Evolutionary conservation across 495 filamentous ascomycete genomes (phyloP).

Genomic region (Cudoniella acicularis): DNA sequence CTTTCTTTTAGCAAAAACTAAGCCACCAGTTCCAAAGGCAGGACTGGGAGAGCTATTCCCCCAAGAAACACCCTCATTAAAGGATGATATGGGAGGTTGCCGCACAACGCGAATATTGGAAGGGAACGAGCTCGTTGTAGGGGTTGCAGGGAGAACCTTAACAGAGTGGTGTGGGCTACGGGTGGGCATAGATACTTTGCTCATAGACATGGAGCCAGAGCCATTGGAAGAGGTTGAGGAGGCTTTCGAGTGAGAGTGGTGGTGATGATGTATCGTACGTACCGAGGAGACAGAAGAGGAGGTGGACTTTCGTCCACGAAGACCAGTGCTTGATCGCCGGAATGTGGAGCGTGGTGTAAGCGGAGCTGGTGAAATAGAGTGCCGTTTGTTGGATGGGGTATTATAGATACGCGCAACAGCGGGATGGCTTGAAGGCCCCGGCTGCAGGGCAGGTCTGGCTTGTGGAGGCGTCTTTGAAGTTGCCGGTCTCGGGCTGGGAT

Average conservation of each 20-base stretch:
- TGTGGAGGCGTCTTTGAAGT: slow-evolving; percentile 47
- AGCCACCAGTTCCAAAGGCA: slow-evolving; percentile 43
- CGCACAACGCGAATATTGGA: slow-evolving; percentile 84
- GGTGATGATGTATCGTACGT: slow-evolving; percentile 88
- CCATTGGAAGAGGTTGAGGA: slow-evolving; percentile 87
- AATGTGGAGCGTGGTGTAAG: slow-evolving; percentile 72
- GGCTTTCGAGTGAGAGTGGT: slow-evolving; percentile 89
- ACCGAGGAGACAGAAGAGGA: slow-evolving; percentile 94
- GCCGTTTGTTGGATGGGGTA: slow-evolving; percentile 54
- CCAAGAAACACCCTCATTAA: slow-evolving; percentile 47
- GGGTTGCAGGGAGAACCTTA: slow-evolving; percentile 92
- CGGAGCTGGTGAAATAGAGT: slow-evolving; percentile 85
- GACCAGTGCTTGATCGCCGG: slow-evolving; percentile 55
- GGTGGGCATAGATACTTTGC: slow-evolving; percentile 57
- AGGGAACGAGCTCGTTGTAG: slow-evolving; percentile 73
- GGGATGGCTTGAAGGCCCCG: slow-evolving; percentile 37
- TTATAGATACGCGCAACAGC: slow-evolving; percentile 48
- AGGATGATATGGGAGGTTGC: slow-evolving; percentile 44
- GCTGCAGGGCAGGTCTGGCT: slow-evolving; percentile 28
- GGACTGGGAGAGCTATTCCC: slow-evolving; percentile 22
- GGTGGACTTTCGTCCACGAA: slow-evolving; percentile 91
- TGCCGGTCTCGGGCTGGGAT: slow-evolving; percentile 47
- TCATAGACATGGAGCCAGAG: slow-evolving; percentile 61
- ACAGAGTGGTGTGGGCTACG: slow-evolving; percentile 84
- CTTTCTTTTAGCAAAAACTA: slow-evolving; percentile 90